These are phyloP conservation scores for Paracamarosporium sp. DNA, from an alignment of 2,329 filamentous ascomycete genomes.

Conservation along the genomic window DNA sequence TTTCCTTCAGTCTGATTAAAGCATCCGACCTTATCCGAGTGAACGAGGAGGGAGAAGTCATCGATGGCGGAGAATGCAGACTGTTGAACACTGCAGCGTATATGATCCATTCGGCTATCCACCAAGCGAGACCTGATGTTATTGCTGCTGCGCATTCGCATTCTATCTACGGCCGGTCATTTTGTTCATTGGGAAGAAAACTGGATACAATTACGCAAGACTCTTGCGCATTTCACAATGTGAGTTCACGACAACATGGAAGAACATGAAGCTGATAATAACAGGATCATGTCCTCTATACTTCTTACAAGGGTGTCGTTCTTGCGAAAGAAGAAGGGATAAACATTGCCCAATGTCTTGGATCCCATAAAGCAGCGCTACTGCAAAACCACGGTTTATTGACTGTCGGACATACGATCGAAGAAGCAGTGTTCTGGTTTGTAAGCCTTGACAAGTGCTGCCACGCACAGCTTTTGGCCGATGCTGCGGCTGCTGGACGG, in stretches of 20 bases:
- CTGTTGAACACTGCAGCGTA: constrained; percentile 58
- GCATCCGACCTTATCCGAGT: constrained; percentile 73
- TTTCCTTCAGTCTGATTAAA: constrained; percentile 68
- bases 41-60: constrained; percentile 65
- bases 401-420: constrained; percentile 58
- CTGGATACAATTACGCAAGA: constrained; percentile 68
- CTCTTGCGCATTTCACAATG: constrained; percentile 59
- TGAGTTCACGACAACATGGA: not conserved
- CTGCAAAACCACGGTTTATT: constrained; percentile 62
- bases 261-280: not conserved
- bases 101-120: constrained; percentile 66
- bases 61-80: constrained; percentile 63
- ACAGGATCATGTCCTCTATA: constrained; percentile 61
- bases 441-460: constrained; percentile 61
- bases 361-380: constrained; percentile 58
- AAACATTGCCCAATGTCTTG: constrained; percentile 57
- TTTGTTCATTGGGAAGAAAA: constrained; percentile 66
- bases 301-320: constrained; percentile 61
- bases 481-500: constrained; percentile 64
- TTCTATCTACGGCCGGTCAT: constrained; percentile 65
- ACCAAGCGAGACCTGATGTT: constrained; percentile 65
- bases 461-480: constrained; percentile 60
- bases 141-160: constrained; percentile 66
- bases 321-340: constrained; percentile 61
- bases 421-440: constrained; percentile 63